phyloP scores from a whole-genome alignment of 257 asterid genomes.

The Solanum ossicruentum region DNA sequence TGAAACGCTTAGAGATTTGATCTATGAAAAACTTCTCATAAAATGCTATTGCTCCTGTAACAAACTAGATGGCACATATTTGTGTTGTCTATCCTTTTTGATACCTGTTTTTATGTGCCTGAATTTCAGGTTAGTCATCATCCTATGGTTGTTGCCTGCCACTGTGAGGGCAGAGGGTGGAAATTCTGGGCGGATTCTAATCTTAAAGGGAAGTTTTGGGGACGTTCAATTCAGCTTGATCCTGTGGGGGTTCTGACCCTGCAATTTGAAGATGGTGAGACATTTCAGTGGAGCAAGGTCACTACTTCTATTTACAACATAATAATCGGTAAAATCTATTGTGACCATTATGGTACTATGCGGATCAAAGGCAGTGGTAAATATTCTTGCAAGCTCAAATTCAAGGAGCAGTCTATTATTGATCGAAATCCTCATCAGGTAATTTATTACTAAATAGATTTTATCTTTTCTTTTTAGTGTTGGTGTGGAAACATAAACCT shows the following conservation, averaged over 20 bases:
- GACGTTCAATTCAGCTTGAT: conserved; percentile 96
- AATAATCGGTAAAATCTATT: conserved; percentile 86
- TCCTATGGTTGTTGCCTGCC: conserved; percentile 97
- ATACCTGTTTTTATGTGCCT: not conserved
- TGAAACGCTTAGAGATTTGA: not conserved
- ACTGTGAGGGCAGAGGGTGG: conserved; percentile 96
- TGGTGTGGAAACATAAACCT: not conserved
- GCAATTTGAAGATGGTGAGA: conserved; percentile 93
- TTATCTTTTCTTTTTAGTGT: not conserved
- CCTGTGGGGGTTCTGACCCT: conserved; percentile 85
- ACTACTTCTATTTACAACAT: conserved; percentile 95
- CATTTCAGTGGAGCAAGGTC: conserved; percentile 98
- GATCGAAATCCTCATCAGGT: conserved; percentile 99
- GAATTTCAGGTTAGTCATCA: conserved; percentile 90
- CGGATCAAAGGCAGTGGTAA: conserved; percentile 90
- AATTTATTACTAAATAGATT: not conserved
- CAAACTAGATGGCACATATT: not conserved
- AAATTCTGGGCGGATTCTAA: conserved; percentile 96
- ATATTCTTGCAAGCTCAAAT: conserved; percentile 94
- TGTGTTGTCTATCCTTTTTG: not conserved
- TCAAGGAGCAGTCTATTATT: conserved; percentile 97
- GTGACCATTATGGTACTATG: conserved; percentile 97
- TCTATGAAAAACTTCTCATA: not conserved
- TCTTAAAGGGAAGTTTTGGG: conserved; percentile 99
- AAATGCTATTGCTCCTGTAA: not conserved